Conservation (phyloP, 202 grass and related monocot genomes). For the Carex sylvatica region DNA sequence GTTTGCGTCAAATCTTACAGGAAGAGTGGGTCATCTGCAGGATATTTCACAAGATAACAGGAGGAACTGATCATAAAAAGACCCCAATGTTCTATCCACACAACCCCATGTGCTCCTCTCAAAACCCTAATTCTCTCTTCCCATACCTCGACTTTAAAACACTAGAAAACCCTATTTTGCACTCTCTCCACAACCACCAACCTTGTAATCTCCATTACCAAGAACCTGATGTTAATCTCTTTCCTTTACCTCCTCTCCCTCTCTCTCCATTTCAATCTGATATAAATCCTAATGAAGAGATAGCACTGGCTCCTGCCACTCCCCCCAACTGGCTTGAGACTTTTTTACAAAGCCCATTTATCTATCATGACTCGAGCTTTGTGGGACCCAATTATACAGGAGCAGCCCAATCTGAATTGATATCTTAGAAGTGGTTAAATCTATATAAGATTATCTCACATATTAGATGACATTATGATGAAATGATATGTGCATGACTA, state of each 20-base stretch:
- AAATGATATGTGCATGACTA: constrained; percentile 39
- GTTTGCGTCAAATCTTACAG: constrained; percentile 48
- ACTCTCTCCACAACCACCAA: constrained; percentile 19
- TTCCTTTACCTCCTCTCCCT: constrained; percentile 21
- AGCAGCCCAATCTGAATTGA: constrained; percentile 46
- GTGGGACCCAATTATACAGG: constrained; percentile 30
- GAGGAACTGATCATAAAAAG: constrained; percentile 53
- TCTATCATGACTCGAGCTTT: constrained; percentile 48
- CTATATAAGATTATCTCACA: background rate
- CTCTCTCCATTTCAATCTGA: constrained; percentile 16
- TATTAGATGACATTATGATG: background rate
- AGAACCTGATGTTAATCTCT: constrained; percentile 14
- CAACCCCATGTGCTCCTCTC: constrained; percentile 41
- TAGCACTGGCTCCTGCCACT: constrained; percentile 16
- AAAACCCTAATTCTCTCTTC: constrained; percentile 33
- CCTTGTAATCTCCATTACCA: constrained; percentile 22
- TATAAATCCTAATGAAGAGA: constrained; percentile 49
- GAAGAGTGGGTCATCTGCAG: constrained; percentile 97
- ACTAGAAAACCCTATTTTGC: constrained; percentile 32
- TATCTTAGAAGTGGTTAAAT: constrained; percentile 31
- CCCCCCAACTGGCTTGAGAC: constrained; percentile 50
- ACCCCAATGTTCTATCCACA: constrained; percentile 41
- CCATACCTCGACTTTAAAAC: constrained; percentile 28
- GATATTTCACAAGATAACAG: constrained; percentile 80
- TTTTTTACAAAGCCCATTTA: constrained; percentile 44